phyloP scores from a whole-genome alignment of 2,329 filamentous ascomycete species.

The Periconia sp. region DNA sequence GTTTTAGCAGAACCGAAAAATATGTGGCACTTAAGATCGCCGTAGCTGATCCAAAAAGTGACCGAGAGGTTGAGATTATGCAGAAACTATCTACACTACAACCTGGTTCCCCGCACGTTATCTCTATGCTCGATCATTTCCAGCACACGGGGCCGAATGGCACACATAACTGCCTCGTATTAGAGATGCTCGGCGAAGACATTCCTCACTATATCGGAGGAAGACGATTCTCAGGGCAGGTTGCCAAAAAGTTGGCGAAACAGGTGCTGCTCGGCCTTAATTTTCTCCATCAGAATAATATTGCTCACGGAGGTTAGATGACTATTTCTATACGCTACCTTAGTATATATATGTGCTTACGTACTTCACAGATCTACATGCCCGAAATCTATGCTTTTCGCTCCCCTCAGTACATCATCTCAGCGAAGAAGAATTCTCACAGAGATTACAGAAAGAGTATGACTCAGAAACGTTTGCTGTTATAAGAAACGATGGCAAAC shows the following conservation, averaged over 20 bases:
- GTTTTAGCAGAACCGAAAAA: constrained; percentile 5
- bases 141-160: constrained; percentile 48
- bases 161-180: constrained; percentile 48
- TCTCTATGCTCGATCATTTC: constrained; percentile 44
- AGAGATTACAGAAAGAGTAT: constrained; percentile 14
- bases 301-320: constrained; percentile 33
- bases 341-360: constrained; percentile 9
- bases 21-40: constrained; percentile 30
- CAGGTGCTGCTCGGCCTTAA: constrained; percentile 18
- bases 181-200: constrained; percentile 46
- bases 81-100: constrained; percentile 9
- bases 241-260: constrained; percentile 42
- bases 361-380: constrained; percentile 32
- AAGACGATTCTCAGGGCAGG: constrained; percentile 41
- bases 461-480: constrained; percentile 19
- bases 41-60: constrained; percentile 9
- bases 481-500: constrained; percentile 19
- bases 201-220: constrained; percentile 37
- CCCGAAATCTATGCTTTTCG: constrained; percentile 25
- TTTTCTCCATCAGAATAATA: constrained; percentile 20
- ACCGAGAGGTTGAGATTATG: constrained; percentile 16
- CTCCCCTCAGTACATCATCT: constrained; percentile 19
- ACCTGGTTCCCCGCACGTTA: constrained; percentile 29
- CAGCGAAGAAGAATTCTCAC: constrained; percentile 18
- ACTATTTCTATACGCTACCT: background rate